Percentiles rank a stretch among this genome's conserved stretches.
These are phyloP conservation scores for Annulohypoxylon truncatum DNA, from an alignment of 2,329 filamentous ascomycete species.

Conservation along the genomic window DNA sequence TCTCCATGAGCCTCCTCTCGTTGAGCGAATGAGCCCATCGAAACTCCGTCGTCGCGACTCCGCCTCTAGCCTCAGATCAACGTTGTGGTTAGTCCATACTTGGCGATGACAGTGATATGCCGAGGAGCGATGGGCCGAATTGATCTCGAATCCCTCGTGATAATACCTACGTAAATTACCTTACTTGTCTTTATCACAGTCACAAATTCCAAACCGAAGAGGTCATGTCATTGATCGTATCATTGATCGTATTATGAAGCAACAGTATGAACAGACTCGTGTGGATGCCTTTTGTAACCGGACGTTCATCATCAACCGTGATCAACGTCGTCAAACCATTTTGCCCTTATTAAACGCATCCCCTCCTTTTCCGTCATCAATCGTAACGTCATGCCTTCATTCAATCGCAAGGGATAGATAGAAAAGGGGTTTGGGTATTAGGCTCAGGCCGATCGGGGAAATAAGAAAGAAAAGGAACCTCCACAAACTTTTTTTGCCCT, in stretches of 20 bases:
- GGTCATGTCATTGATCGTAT: neutral
- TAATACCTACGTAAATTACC: neutral
- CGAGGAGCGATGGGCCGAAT: conserved; percentile 20
- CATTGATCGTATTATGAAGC: neutral
- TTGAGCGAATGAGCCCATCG: conserved; percentile 15
- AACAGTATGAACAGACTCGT: conserved; percentile 34
- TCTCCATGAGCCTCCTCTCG: neutral
- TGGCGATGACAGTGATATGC: conserved; percentile 5
- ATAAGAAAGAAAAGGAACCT: conserved; percentile 11
- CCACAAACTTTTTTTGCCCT: conserved; percentile 21
- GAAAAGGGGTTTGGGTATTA: conserved; percentile 27
- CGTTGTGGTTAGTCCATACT: neutral
- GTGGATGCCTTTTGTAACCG: conserved; percentile 21
- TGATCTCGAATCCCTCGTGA: conserved; percentile 3
- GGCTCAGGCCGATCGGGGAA: conserved; percentile 9
- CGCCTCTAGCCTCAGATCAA: conserved; percentile 14
- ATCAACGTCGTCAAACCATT: conserved; percentile 8
- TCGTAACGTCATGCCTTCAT: conserved; percentile 14
- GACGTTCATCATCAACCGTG: conserved; percentile 25
- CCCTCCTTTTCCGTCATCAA: conserved; percentile 5
- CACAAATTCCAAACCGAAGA: neutral
- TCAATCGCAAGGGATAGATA: neutral
- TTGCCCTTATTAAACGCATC: conserved; percentile 13
- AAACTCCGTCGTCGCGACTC: conserved; percentile 31
- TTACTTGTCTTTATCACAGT: neutral